Base-by-base conservation (phyloP, 345 rosid genomes). In the Boechera retrofracta region DNA sequence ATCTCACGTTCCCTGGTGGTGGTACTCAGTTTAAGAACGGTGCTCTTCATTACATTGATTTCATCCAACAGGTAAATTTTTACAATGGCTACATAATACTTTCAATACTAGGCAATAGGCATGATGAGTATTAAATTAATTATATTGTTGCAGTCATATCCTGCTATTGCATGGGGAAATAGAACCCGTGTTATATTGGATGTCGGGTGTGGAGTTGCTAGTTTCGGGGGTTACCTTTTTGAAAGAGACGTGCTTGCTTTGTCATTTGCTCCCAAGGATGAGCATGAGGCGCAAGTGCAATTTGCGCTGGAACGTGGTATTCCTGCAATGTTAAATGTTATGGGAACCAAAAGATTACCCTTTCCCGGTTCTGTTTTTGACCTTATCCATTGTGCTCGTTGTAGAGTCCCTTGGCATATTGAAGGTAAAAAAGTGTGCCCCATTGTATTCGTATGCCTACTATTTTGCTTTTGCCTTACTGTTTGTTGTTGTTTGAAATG, bases 261-360 rank as follows among this genome's bases (percentile, higher is more conserved):
- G 89, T 91, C 98, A 49, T 89, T 93, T 86, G 98, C 98, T 38
- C 98, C 98, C 45, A 93, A 93, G 68, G 98, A 93, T 75, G 98
- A 89, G 80, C 98, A 93, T 76, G 98, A 91, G 83, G 98, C 93
- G 63, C 98, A 93, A 76, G 95, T 93, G 52, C 98, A 91, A 75
- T 91, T 93, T 60, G 93, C 95, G 18, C 89, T 93, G 65, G 98
- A 93, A 79, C 87, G 98, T 76, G 97, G 95, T 64, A 91, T 93
- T 68, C 98, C 98, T 47, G 95, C 91, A 15, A 84, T 88, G 75
- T 87, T 82, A 75, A 85, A 86, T 45, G 98, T 91, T 69, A 93
- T 93, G 98, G 98, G 97, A 49, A 88, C 95, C 60, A 83, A 74
- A 76, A 87, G 98, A 69, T 86, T 93, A 76, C 98, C 97, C 7